phyloP scores from a whole-genome alignment of 768 basidiomycete genomes.

The Lactarius indigo region DNA sequence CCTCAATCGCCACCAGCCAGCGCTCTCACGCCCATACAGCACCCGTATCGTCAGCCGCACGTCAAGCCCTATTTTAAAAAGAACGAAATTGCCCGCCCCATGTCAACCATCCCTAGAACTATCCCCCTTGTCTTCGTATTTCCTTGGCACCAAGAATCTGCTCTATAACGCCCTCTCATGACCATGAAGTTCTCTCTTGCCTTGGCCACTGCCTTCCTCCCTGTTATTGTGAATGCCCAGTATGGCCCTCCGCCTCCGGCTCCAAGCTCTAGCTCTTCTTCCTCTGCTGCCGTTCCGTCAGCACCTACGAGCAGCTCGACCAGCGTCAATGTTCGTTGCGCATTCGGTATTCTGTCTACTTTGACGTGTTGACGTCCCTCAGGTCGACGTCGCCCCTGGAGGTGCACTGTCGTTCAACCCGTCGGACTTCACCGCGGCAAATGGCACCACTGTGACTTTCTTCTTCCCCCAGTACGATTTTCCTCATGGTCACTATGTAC shows the following conservation, averaged over 20 bases:
- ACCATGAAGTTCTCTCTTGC: constrained; percentile 35
- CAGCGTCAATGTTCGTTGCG: constrained; percentile 22
- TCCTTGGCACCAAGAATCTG: background rate
- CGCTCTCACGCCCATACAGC: background rate
- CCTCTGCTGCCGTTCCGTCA: constrained; percentile 33
- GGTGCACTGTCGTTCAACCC: constrained; percentile 44
- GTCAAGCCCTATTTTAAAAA: background rate
- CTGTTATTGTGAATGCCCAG: constrained; percentile 40
- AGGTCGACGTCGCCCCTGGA: constrained; percentile 45
- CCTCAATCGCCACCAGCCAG: background rate
- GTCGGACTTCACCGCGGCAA: constrained; percentile 43
- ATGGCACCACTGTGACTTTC: constrained; percentile 53
- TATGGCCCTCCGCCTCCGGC: constrained; percentile 24
- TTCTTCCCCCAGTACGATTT: constrained; percentile 44
- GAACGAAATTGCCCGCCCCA: background rate
- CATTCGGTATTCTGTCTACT: background rate
- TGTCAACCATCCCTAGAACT: background rate
- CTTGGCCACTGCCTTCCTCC: constrained; percentile 31
- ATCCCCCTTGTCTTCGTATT: background rate
- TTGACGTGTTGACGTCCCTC: background rate
- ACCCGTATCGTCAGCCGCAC: background rate
- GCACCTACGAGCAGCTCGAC: constrained; percentile 26
- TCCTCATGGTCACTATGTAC: background rate
- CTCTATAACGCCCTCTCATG: background rate
- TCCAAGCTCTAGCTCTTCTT: constrained; percentile 16